phyloP scores from a whole-genome alignment of 192 early-diverging fungal genomes.

The Backusella westeae region DNA sequence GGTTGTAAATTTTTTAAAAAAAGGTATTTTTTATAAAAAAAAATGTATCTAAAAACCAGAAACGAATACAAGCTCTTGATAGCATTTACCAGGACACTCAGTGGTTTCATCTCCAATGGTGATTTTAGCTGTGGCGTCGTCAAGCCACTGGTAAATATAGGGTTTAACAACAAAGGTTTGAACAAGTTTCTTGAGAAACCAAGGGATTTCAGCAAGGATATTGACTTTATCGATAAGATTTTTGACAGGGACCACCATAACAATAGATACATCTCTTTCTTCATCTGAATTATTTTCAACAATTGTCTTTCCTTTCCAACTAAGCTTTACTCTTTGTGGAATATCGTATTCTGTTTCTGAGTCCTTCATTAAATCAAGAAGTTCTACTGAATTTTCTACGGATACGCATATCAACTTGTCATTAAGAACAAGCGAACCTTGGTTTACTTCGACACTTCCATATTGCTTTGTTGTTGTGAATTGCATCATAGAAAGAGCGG shows the following conservation, averaged over 20 bases:
- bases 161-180: conserved; percentile 92
- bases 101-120: conserved; percentile 65
- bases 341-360: conserved; percentile 81
- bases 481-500: conserved; percentile 68
- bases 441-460: conserved; percentile 64
- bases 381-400: conserved; percentile 69
- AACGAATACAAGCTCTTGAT: conserved; percentile 81
- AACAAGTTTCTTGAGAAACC: conserved; percentile 80
- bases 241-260: conserved; percentile 59
- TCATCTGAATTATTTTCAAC: conserved; percentile 55
- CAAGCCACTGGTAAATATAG: conserved; percentile 91
- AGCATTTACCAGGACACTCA: conserved; percentile 64
- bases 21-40: background rate
- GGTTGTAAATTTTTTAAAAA: background rate
- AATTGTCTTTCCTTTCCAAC: conserved; percentile 75
- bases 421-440: conserved; percentile 71
- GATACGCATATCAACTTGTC: conserved; percentile 71
- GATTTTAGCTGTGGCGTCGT: conserved; percentile 68
- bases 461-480: conserved; percentile 73
- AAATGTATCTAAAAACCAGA: conserved; percentile 35
- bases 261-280: conserved; percentile 63
- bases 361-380: conserved; percentile 62
- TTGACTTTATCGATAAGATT: conserved; percentile 82
- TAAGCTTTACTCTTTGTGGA: conserved; percentile 68
- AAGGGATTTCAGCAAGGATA: conserved; percentile 86